Evolutionary conservation across 2,329 filamentous ascomycete species (phyloP).

Genomic region (Monilinia fructigena): DNA sequence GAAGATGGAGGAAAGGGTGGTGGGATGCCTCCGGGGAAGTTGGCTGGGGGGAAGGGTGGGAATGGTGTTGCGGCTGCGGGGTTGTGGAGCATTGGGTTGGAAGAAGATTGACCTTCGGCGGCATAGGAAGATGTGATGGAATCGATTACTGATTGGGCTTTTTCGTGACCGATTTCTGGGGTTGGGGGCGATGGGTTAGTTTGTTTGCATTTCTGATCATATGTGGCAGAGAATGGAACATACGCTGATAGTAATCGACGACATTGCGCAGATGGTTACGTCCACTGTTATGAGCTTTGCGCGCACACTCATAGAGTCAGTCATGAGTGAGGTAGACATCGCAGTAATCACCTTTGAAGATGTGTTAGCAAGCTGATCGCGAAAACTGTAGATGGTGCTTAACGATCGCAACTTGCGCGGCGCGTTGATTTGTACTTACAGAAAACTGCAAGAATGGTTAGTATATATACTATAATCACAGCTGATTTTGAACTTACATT

Average conservation of each 20-base stretch:
- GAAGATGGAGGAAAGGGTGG: constrained; percentile 1
- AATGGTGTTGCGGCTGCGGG: constrained; percentile 50
- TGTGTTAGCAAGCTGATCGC: constrained; percentile 22
- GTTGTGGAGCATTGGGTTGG: constrained; percentile 71
- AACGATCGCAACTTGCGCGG: constrained; percentile 14
- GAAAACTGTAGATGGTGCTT: constrained; percentile 9
- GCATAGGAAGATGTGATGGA: constrained; percentile 95
- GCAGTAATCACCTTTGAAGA: constrained; percentile 78
- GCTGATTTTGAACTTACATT: constrained; percentile 63
- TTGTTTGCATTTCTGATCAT: neutral
- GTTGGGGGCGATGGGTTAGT: neutral
- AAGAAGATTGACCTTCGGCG: constrained; percentile 83
- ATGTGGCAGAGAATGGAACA: constrained; percentile 34
- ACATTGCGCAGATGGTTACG: constrained; percentile 97
- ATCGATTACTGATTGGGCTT: constrained; percentile 97
- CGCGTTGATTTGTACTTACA: constrained; percentile 50
- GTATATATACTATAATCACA: constrained; percentile 30
- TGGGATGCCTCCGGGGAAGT: constrained; percentile 55
- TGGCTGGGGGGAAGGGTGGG: constrained; percentile 45
- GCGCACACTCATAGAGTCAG: constrained; percentile 99
- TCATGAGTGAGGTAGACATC: constrained; percentile 99
- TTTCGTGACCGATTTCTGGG: constrained; percentile 95
- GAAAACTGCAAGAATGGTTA: constrained; percentile 60
- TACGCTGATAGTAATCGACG: constrained; percentile 96
- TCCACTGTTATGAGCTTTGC: constrained; percentile 96